Evolutionary conservation across 192 early-diverging fungal genomes (phyloP), one percentile per base, ranked within the genome.

Genomic region (Backusella westeae): DNA sequence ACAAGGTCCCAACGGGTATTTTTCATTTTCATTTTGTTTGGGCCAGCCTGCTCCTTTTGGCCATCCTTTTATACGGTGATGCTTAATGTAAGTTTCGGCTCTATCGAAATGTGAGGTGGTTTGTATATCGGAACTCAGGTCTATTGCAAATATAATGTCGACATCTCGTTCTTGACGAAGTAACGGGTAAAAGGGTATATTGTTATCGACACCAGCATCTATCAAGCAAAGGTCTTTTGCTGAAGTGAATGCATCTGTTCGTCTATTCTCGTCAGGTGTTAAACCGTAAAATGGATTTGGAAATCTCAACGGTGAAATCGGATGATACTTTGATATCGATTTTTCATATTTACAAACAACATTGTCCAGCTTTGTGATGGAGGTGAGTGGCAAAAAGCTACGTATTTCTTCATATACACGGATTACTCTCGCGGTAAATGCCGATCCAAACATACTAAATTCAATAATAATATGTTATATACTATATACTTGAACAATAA

Each of bases 141-240:
- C 94, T 26, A 96, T 84, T 12, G 88, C 88, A 21, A 96, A 72
- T 8, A 94, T 85, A 35, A 93, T 83, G 79, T 96, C 94, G 4
- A 94, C 87, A 19, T 84, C 72, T n/a, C 94, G 87, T 15, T 88
- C 90, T 2, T 86, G 84, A 4, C 92, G 81, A 39, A 91, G 77
- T 19, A 95, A 74, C 19, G 93, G 91, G 34, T 93, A 91, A 63
- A 96, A 87, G 0, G 94, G 93, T 44, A 93, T 81, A 77, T 96
- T 94, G 79, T 96, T 96, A 59, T 93, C 89, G 80, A 91, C 84
- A 8, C 92, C 94, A 15, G 92, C 93, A 78, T 96, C 94, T 81
- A 92, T 90, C 35, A 94, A 77, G 29, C 85, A 90, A 36, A 93
- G 72, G 4, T 85, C 65, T 46, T 79, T 53, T 12, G 84, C 78